Evolutionary conservation across 1,284 basidiomycete species (phyloP).

Genomic region (Fomitopsis schrenkii): DNA sequence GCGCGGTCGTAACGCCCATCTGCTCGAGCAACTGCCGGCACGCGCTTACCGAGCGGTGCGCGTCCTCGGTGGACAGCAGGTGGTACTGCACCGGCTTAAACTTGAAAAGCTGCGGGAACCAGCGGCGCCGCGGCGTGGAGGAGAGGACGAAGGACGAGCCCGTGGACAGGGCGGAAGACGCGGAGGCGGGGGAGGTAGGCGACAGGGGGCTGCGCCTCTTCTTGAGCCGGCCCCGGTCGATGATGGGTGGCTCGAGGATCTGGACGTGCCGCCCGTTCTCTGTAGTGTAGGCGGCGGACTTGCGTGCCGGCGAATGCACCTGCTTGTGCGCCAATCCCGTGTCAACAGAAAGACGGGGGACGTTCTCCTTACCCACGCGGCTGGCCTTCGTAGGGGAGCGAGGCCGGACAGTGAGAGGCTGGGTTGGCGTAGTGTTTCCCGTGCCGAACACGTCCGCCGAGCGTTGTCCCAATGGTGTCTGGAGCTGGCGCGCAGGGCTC

Average conservation of each 20-base stretch:
- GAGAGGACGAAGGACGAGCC: conserved; percentile 38
- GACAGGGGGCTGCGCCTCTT: conserved; percentile 32
- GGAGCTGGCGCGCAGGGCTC: conserved; percentile 10
- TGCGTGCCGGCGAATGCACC: conserved; percentile 20
- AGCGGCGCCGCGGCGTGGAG: conserved; percentile 65
- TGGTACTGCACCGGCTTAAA: conserved; percentile 71
- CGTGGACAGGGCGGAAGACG: conserved; percentile 19
- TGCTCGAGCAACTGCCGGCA: conserved; percentile 70
- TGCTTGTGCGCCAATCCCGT: conserved; percentile 19
- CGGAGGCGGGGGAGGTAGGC: conserved; percentile 40
- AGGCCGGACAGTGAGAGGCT: conserved; percentile 30
- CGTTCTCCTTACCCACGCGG: conserved; percentile 28
- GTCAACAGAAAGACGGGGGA: conserved; percentile 16
- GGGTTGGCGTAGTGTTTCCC: conserved; percentile 13
- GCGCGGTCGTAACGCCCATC: conserved; percentile 67
- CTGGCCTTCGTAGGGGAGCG: conserved; percentile 14
- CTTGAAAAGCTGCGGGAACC: conserved; percentile 89
- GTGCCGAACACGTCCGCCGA: conserved; percentile 5
- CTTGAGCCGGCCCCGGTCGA: conserved; percentile 38
- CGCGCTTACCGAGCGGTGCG: conserved; percentile 67
- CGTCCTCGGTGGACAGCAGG: conserved; percentile 64
- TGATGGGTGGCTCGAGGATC: conserved; percentile 43
- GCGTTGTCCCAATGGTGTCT: conserved; percentile 8
- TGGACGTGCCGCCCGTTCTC: conserved; percentile 38
- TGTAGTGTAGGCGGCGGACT: conserved; percentile 41